Conservation (phyloP, 2,329 filamentous ascomycete genomes). For the Lachnellula hyalina region DNA sequence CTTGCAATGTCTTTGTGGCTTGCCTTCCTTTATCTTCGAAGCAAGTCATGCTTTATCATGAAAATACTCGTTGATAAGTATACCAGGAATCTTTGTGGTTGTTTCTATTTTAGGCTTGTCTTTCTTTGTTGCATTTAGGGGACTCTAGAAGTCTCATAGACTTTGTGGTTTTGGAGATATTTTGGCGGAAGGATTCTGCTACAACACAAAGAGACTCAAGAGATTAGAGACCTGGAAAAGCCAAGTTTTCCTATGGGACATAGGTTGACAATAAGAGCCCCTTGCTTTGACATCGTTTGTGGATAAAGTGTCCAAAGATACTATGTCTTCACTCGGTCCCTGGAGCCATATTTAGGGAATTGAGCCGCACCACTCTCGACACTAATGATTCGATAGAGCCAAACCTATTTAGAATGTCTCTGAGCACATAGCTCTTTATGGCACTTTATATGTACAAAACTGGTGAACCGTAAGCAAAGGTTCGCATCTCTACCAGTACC, state of each 20-base stretch:
- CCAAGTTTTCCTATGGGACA: no score
- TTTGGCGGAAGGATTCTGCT: not conserved
- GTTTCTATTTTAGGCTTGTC: not conserved
- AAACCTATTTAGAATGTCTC: no score
- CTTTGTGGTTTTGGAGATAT: not conserved
- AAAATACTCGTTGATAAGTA: not conserved
- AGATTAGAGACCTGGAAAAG: no score
- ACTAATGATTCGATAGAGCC: no score
- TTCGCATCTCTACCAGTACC: not conserved
- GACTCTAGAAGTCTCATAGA: not conserved
- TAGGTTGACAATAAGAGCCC: no score
- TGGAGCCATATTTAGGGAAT: no score
- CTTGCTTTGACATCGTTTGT: no score
- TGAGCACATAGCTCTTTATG: not conserved
- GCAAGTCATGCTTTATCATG: not conserved
- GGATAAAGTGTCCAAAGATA: no score
- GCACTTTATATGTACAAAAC: not conserved
- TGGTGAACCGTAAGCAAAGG: not conserved
- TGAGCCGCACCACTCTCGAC: no score
- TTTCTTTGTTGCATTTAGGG: not conserved
- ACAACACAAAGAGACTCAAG: not conserved
- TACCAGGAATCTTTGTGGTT: not conserved
- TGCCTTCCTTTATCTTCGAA: slow-evolving; percentile 1
- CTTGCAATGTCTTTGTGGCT: slow-evolving; percentile 3
- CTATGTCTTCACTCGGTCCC: no score